Evolutionary conservation across 306 rosid genomes (phyloP), one percentile per base, ranked within the genome.

Genomic region (Vigna reflexopilosa): DNA sequence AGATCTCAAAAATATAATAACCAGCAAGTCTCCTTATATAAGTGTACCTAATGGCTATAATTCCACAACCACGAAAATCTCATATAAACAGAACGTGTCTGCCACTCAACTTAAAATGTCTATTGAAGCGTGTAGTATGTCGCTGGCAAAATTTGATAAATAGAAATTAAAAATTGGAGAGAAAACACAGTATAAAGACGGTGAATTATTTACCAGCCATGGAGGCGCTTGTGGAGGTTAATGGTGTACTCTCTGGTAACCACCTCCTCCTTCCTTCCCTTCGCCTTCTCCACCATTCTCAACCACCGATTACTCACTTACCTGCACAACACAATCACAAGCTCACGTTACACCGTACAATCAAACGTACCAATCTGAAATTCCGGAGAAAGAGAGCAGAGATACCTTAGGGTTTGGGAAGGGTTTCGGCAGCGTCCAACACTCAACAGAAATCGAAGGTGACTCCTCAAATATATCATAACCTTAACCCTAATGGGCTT

Each of bases 231-330:
- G 90, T 91, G 97, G 67, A 94, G 97, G 70, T 94, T 94, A 81
- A 94, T 89, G 85, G 98, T 94, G 89, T 89, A 94, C 90, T 94
- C 98, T 34, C 97, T 72, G 45, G 93, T 84, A 32, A 94, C 98
- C 79, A 94, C 97, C 89, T 94, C 96, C 63, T 94, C 98, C 83
- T 89, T 90, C 66, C 96, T 91, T 14, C 93, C 97, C 84, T 84
- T 89, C 1, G 84, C 83, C 85, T 88, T 87, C 87, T 92, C 98
- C 83, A 92, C 94, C 98, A 94, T 94, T 83, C 61, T 72, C 77
- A 77, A 81, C 26, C 36, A 56, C 73, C 49, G 17, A 51, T 65
- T 7, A 28, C 20, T 28, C 13, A 61, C 76, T 48, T 67, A 86
- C 96, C 97, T 86, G 26, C 51, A 30, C 9, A 24, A 80, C 75